These are phyloP conservation scores for Lupinus albus DNA, from an alignment of 306 rosid genomes.

Conservation along the genomic window DNA sequence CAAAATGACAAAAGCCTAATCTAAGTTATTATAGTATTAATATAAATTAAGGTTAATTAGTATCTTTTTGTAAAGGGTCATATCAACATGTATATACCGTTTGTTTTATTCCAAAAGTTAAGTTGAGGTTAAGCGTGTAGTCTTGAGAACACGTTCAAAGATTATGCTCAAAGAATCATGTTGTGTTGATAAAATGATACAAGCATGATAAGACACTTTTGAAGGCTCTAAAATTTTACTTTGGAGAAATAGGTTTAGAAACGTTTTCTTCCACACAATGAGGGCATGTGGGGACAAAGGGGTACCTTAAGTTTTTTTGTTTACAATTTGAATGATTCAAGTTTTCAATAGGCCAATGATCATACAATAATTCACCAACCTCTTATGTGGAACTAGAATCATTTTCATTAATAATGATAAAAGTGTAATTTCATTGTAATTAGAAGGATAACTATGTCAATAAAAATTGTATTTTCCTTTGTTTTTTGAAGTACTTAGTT, in stretches of 20 bases:
- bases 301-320: conserved; percentile 31
- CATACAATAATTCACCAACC: conserved; percentile 59
- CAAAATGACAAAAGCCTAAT: conserved; percentile 42
- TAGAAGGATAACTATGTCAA: no score
- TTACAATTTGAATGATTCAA: conserved; percentile 44
- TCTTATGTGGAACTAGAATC: no score
- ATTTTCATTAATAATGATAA: no score
- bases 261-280: no score
- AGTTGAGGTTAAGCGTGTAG: conserved; percentile 32
- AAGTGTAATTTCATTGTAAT: no score
- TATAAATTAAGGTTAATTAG: conserved; percentile 20
- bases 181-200: conserved; percentile 40
- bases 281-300: background rate
- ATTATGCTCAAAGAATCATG: conserved; percentile 41
- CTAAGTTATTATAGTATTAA: background rate
- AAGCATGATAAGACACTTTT: conserved; percentile 55
- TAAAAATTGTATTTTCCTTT: no score
- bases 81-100: conserved; percentile 21
- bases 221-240: conserved; percentile 30
- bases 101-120: conserved; percentile 56
- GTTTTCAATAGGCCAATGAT: conserved; percentile 48
- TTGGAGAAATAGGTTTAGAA: no score
- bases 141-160: conserved; percentile 41
- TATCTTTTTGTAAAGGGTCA: conserved; percentile 41
- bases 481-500: no score